A percentile compares a stretch with the other conserved stretches of the same genome.
Evolutionary conservation across 176 grass and related monocot species (phyloP).

Genomic region (Phragmites australis): DNA sequence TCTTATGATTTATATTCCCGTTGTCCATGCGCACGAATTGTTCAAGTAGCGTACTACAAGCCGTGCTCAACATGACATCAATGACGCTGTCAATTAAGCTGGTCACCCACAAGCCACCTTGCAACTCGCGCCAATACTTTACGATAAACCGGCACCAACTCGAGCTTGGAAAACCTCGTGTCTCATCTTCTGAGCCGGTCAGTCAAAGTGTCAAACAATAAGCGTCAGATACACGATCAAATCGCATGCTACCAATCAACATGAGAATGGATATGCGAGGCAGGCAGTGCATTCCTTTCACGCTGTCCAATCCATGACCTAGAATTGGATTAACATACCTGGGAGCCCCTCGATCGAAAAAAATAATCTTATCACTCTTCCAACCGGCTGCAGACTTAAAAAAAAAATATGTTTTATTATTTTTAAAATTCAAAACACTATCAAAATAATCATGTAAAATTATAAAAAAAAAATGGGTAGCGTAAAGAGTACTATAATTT

Average conservation of each 20-base stretch:
- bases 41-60: no score
- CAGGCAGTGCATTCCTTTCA: conserved; percentile 20
- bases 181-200: neutral
- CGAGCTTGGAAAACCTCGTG: neutral
- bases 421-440: no score
- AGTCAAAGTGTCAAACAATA: neutral
- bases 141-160: neutral
- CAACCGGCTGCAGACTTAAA: no score
- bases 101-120: neutral
- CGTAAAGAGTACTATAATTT: no score
- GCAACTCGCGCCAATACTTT: neutral
- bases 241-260: neutral
- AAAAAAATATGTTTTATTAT: no score
- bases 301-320: neutral
- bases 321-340: neutral
- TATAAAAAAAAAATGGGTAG: no score
- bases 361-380: no score
- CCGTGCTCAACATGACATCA: no score
- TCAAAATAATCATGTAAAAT: no score
- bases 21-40: no score
- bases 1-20: no score
- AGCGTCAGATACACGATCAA: neutral
- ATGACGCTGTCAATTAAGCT: neutral
- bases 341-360: neutral
- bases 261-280: neutral